phyloP scores from a whole-genome alignment of 202 grass and related monocot species.

The Schoenoplectus tabernaemontani region DNA sequence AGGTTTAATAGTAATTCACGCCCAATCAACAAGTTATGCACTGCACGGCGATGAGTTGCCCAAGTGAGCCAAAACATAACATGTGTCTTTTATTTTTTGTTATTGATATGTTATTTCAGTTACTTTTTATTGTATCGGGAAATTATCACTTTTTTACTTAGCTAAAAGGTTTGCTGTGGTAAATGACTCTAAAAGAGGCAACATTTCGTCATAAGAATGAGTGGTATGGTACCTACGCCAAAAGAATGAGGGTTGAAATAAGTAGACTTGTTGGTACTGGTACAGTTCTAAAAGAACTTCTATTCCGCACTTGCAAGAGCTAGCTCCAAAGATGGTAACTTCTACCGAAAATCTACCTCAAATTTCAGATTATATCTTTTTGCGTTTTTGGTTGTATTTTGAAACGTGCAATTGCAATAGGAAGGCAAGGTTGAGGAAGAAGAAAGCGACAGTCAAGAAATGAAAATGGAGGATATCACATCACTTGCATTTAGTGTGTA shows the following conservation, averaged over 20 bases:
- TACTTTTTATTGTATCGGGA: background rate
- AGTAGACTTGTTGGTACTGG: background rate
- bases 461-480: too few relatives aligned
- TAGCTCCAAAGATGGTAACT: background rate
- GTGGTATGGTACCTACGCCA: background rate
- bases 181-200: background rate
- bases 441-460: background rate
- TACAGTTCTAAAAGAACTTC: background rate
- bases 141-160: background rate
- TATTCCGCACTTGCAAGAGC: too few relatives aligned
- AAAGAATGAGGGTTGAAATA: background rate
- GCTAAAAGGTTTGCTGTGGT: background rate
- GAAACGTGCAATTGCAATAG: background rate
- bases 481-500: too few relatives aligned
- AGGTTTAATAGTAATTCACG: too few relatives aligned
- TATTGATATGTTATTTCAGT: background rate
- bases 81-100: background rate
- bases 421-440: background rate
- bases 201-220: background rate
- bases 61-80: background rate
- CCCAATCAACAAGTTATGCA: too few relatives aligned
- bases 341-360: background rate
- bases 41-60: background rate
- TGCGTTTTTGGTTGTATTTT: background rate
- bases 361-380: background rate